Base-by-base conservation (phyloP, 2,329 filamentous ascomycete species). In the Venturia carpophila region DNA sequence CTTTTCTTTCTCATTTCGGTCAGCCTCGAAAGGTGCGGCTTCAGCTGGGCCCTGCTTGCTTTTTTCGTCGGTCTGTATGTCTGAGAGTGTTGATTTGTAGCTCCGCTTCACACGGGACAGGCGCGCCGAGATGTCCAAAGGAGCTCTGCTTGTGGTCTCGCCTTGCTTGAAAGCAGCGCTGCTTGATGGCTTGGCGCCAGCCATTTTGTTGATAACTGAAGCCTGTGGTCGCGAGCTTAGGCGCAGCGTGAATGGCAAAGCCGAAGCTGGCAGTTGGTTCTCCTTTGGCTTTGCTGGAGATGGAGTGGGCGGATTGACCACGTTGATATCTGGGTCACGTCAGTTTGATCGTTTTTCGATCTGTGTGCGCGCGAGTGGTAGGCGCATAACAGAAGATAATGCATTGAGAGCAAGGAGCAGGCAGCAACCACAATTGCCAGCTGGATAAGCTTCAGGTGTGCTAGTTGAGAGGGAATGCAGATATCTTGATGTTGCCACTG, bases 201-300 rank as follows among this genome's bases (percentile, higher is more conserved):
- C 52, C 63, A 64, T 64, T 9, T 41, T 45, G 47, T 64, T 49
- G 19, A 17, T 30, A 21, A 19, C 49, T 7, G 19, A 43, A 24
- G 39, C 13, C 37, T 61, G 60, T 61, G 37, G 60, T 10, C 30
- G 63, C 4, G 63, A 64, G 49, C 47, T 56, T 60, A 49, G 58
- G 49, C 63, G 63, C 34, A 64, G 24, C 2, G 63, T 58, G 30
- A 19, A 52, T n/a, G 63, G 63, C 11, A 64, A 30, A 42, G 60
- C 60, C 15, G 60, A 43, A 27, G 37, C 60, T 45, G 60, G 60
- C 7, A 61, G 27, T 19, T 42, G 21, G 30, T 61, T 61, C 24
- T 61, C 42, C 21, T 45, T 61, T 27, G 39, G 5, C 15, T 37
- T 37, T 10, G 15, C 52, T 37, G 52, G 30, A 30, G 52, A 58